A percentile compares a stretch with the other conserved stretches of the same genome.
Evolutionary conservation across 2,329 filamentous ascomycete genomes (phyloP).

Genomic region (Stenocarpella maydis): DNA sequence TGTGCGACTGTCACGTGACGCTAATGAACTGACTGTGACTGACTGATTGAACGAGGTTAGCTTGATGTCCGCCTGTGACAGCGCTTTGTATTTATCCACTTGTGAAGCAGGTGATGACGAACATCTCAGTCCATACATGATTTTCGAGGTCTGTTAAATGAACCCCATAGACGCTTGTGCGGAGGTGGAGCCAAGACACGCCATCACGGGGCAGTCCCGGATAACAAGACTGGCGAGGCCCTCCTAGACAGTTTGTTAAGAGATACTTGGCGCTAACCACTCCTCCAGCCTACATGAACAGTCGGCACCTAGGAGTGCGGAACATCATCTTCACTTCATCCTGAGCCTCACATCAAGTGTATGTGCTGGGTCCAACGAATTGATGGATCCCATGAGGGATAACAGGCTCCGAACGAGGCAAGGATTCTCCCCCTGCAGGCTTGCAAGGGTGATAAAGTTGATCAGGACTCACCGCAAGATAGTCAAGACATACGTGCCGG

Average conservation of each 20-base stretch:
- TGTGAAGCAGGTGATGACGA: slow-evolving; percentile 14
- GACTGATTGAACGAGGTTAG: background rate
- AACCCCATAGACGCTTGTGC: background rate
- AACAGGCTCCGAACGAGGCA: background rate
- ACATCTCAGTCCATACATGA: background rate
- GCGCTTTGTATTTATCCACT: background rate
- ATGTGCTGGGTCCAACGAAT: background rate
- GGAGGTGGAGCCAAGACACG: background rate
- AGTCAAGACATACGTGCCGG: background rate
- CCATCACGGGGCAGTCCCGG: background rate
- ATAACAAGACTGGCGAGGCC: background rate
- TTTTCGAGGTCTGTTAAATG: background rate
- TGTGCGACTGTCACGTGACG: slow-evolving; percentile 29
- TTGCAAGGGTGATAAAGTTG: background rate
- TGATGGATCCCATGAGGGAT: background rate
- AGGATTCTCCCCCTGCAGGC: background rate
- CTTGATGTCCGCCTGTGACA: background rate
- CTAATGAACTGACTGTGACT: background rate
- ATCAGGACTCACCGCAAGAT: background rate
- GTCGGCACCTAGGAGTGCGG: too few relatives aligned
- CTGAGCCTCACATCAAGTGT: background rate
- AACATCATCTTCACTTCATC: background rate
- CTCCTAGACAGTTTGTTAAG: background rate
- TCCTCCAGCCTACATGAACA: background rate
- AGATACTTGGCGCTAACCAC: background rate